Evolutionary conservation across 2,329 filamentous ascomycete species (phyloP), one percentile per base, ranked within the genome.

Genomic region (Diplodia mutila): DNA sequence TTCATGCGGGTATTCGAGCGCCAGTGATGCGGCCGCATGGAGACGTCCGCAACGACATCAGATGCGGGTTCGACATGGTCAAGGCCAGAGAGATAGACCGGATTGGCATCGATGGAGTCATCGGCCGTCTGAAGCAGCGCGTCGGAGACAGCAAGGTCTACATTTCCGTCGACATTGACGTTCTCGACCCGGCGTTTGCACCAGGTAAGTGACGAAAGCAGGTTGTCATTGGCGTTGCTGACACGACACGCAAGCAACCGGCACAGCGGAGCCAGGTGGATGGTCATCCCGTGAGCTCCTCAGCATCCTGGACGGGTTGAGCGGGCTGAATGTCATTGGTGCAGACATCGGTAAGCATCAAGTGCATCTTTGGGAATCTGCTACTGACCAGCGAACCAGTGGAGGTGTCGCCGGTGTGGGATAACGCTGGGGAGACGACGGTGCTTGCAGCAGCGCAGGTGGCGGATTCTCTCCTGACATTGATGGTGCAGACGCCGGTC

Each of bases 1-100:
- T 89, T 21, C 87, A 89, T 74, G 87, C 85, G n/a, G 87, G 87
- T 0, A 88, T 89, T 69, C 81, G 87, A 48, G 86, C 83, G 0
- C 86, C 86, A 0, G 73, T 88, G 1, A 71, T 78, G 9, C 81
- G 84, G 14, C 79, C 76, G 23, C 83, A 84, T 68, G 78, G 77
- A 9, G 87, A 89, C 72, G 69, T 87, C 42, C 77, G 80, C 16
- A 87, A 89, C 71, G 87, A 89, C 72, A 72, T 82, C 51, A 82
- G 83, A 12, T 89, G 87, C 71, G 87, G 87, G 1, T 90, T 89
- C 71, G 78, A 83, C 4, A 84, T 85, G 61, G 74, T 89, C 64
- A 87, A 79, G 23, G 86, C 87, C 0, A 78, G 86, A 69, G 84
- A 85, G 59, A 80, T 87, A 48, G 85, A 87, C 71, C 79, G 77